Evolutionary conservation across 495 filamentous ascomycete species (phyloP), one percentile per base, ranked within the genome.

Genomic region (Tuber magnatum): DNA sequence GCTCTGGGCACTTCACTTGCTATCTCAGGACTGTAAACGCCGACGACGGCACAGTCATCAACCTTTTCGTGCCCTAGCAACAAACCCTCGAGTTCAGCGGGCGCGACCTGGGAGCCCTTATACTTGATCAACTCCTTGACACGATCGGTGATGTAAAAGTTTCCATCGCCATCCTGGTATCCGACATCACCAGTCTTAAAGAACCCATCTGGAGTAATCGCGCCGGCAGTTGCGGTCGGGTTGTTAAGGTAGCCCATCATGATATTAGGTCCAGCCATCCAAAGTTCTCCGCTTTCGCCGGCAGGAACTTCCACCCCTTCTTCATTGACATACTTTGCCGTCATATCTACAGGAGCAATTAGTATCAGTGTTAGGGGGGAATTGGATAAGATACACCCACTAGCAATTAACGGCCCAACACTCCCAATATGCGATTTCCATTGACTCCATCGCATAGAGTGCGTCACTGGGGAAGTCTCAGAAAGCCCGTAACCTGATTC

Each of bases 111-210:
- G 85, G 94, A 94, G 20, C 93, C 93, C 78, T 92, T 90, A 83
- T 95, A 95, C 84, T 96, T 96, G 84, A 97, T 95, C 68, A 97
- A 84, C 83, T 97, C 93, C 86, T 97, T 97, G 35, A 93, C 87
- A n/a, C 93, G 90, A 79, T 94, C 93, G 1, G 92, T 93, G 81
- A 94, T 90, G 84, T 84, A 90, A 81, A 92, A 89, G 78, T 90
- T 87, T 7, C 89, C 89, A 51, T 90, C 84, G 41, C 83, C 76
- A 70, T 90, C 87, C 77, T 90, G 86, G 76, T 90, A 72, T 5
- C 84, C 84, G 65, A 91, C 85, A 80, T 97, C 93, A 0, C 93
- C 93, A 1, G 93, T 95, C 79, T 90, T 92, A 85, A 95, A 95
- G 84, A 89, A 97, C 3, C 92, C 92, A 76, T 95, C 92, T 0